Percentiles rank a stretch among this genome's conserved stretches.
phyloP scores from a whole-genome alignment of 208 protist genomes.

The Entamoeba invadens region DNA sequence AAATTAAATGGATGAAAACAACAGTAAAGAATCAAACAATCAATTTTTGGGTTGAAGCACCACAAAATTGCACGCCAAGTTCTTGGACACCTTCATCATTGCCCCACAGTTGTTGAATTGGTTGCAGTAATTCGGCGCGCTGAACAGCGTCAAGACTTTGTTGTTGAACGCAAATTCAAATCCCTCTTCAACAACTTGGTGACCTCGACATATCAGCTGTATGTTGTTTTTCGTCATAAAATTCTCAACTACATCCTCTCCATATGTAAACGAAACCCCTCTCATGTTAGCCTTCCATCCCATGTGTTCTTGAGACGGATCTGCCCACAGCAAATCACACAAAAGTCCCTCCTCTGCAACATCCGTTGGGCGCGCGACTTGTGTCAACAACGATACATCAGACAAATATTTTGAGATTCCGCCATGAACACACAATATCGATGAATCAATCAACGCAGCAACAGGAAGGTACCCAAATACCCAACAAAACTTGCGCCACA shows the following conservation, averaged over 20 bases:
- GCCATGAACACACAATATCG: constrained; percentile 96
- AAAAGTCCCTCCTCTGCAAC: constrained; percentile 89
- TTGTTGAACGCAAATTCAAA: neutral
- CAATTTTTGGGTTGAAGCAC: too few relatives aligned
- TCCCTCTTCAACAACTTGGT: constrained; percentile 32
- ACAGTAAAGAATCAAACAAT: too few relatives aligned
- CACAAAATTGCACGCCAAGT: neutral
- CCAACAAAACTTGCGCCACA: too few relatives aligned
- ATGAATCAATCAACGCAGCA: constrained; percentile 91
- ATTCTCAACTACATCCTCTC: constrained; percentile 78
- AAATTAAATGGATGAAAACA: too few relatives aligned
- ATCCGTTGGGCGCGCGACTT: constrained; percentile 81
- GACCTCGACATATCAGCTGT: constrained; percentile 91
- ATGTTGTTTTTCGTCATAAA: constrained; percentile 94
- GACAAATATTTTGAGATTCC: constrained; percentile 81
- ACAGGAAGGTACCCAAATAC: constrained; percentile 52
- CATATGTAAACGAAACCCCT: constrained; percentile 87
- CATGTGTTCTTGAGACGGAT: constrained; percentile 80
- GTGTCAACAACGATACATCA: constrained; percentile 76
- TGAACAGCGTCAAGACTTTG: neutral
- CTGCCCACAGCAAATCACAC: constrained; percentile 95
- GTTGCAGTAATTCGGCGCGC: constrained; percentile 44
- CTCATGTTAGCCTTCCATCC: constrained; percentile 84
- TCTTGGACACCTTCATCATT: neutral
- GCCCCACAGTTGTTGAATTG: neutral